Conservation (phyloP, 108 stramenopile genomes). For the Nitzschia sp. region DNA sequence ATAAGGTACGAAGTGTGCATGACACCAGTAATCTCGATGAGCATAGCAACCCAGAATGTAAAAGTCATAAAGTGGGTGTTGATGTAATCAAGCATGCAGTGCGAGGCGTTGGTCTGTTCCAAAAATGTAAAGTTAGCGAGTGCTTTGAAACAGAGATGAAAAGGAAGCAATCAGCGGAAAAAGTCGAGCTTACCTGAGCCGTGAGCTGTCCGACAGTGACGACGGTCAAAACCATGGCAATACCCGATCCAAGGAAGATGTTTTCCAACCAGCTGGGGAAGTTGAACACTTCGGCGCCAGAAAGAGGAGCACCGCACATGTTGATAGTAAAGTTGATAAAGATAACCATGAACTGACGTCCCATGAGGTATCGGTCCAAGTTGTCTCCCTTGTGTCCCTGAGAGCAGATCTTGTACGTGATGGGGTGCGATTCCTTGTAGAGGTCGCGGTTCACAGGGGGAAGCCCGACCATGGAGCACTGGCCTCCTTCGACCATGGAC, state of each 20-base stretch:
- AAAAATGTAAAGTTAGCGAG: slow-evolving; percentile 59
- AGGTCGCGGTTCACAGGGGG: slow-evolving; percentile 66
- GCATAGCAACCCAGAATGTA: slow-evolving; percentile 60
- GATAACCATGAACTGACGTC: slow-evolving; percentile 90
- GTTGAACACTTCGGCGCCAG: slow-evolving; percentile 59
- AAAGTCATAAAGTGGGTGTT: slow-evolving; percentile 74
- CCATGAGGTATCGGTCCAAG: slow-evolving; percentile 84
- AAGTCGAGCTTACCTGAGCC: slow-evolving; percentile 53
- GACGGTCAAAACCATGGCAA: slow-evolving; percentile 75
- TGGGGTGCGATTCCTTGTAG: slow-evolving; percentile 75
- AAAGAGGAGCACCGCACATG: slow-evolving; percentile 63
- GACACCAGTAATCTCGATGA: slow-evolving; percentile 68
- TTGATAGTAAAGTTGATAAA: slow-evolving; percentile 75
- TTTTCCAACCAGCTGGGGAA: slow-evolving; percentile 54
- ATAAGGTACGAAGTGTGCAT: slow-evolving; percentile 75
- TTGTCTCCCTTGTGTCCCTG: slow-evolving; percentile 82
- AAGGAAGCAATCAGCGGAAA: slow-evolving; percentile 78
- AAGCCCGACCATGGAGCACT: slow-evolving; percentile 78
- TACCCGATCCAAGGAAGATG: slow-evolving; percentile 75
- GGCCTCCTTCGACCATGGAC: slow-evolving; percentile 76
- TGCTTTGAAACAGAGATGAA: no score
- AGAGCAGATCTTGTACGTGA: slow-evolving; percentile 61
- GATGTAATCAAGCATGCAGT: slow-evolving; percentile 85
- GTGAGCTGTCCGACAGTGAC: slow-evolving; percentile 70
- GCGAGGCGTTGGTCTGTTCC: slow-evolving; percentile 66